These are phyloP conservation scores for Strobilomyces echinocephalus DNA, from an alignment of 768 basidiomycete species.

Conservation along the genomic window DNA sequence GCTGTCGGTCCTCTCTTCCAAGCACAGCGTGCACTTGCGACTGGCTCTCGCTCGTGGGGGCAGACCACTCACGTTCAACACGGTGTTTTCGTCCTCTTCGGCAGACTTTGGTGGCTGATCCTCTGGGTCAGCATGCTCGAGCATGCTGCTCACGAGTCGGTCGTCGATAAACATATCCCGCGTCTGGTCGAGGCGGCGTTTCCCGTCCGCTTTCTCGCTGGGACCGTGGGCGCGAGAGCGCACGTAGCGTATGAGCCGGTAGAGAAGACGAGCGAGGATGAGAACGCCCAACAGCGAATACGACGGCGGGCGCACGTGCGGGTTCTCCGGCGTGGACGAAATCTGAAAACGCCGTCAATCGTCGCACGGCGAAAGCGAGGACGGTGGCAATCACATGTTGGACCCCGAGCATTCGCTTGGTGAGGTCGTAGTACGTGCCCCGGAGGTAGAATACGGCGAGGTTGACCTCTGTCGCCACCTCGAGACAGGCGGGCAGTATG, in stretches of 20 bases:
- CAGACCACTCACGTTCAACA: conserved; percentile 56
- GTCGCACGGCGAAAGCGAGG: not conserved
- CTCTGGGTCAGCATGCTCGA: conserved; percentile 49
- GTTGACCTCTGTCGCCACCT: conserved; percentile 63
- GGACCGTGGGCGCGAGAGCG: conserved; percentile 28
- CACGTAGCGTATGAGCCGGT: conserved; percentile 52
- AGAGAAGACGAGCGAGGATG: conserved; percentile 56
- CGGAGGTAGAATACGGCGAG: conserved; percentile 76
- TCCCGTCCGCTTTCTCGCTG: conserved; percentile 32
- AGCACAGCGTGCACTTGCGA: conserved; percentile 75
- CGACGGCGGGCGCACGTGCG: conserved; percentile 71
- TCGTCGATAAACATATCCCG: conserved; percentile 53
- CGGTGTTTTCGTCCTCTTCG: conserved; percentile 67
- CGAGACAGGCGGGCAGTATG: conserved; percentile 46
- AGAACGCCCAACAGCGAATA: conserved; percentile 83
- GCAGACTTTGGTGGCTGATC: conserved; percentile 50
- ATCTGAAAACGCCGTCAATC: conserved; percentile 41
- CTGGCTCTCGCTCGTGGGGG: conserved; percentile 48
- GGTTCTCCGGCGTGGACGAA: conserved; percentile 68
- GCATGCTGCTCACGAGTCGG: conserved; percentile 52
- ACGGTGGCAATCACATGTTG: conserved; percentile 49
- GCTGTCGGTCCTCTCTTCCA: conserved; percentile 79
- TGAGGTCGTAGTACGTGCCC: conserved; percentile 74
- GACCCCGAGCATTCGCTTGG: conserved; percentile 62
- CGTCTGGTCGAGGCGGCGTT: conserved; percentile 26